Evolutionary conservation across 163 green algal species (phyloP).

Genomic region (Scenedesmus sp.): DNA sequence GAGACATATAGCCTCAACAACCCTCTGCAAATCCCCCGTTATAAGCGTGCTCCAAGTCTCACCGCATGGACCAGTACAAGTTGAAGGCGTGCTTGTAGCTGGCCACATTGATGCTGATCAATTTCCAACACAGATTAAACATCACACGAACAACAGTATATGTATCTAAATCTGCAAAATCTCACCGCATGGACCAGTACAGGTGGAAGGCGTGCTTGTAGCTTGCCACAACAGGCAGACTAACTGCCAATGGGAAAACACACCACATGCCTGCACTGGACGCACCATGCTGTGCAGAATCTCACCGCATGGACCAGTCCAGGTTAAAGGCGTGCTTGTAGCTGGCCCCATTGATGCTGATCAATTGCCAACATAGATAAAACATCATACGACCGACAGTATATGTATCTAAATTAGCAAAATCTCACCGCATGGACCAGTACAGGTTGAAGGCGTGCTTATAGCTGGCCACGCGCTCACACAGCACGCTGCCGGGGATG

Average conservation of each 20-base stretch:
- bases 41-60: not conserved
- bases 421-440: conserved; percentile 86
- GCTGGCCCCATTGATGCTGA: too few relatives aligned
- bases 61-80: too few relatives aligned
- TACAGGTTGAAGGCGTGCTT: conserved; percentile 99
- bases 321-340: not conserved
- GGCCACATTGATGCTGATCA: not conserved
- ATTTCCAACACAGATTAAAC: not conserved
- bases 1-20: not conserved
- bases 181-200: conserved; percentile 93
- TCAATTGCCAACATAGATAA: too few relatives aligned
- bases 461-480: conserved; percentile 93
- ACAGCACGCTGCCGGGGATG: conserved; percentile 94
- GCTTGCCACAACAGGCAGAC: too few relatives aligned
- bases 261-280: too few relatives aligned
- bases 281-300: too few relatives aligned
- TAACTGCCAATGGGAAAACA: too few relatives aligned
- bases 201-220: conserved; percentile 99
- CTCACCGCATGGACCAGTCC: too few relatives aligned
- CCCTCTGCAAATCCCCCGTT: too few relatives aligned
- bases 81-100: not conserved
- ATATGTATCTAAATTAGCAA: too few relatives aligned
- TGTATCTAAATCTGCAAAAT: not conserved
- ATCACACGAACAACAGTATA: not conserved
- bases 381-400: too few relatives aligned